Evolutionary conservation across 2,329 filamentous ascomycete genomes (phyloP), one percentile per base, ranked within the genome.

Genomic region (Pestalotiopsis sp.): DNA sequence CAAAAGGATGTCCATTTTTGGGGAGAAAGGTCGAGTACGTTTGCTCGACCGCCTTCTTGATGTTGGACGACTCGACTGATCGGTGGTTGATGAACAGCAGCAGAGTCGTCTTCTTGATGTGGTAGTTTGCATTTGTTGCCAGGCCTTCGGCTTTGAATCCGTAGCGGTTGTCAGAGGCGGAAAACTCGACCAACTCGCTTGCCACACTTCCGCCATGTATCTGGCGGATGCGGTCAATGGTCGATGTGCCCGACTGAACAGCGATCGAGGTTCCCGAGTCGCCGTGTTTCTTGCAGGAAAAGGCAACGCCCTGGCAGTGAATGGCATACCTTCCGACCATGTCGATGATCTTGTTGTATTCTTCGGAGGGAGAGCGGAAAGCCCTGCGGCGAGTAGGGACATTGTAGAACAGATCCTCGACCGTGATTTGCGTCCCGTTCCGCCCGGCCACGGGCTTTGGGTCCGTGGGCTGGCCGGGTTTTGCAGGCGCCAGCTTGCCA

Each of bases 341-440:
- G 77, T 99, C 96, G 31, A 98, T 90, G 68, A 99, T 98, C 82
- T 98, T 99, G 76, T 97, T 94, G 83, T 97, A 98, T 78, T 99
- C 97, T 77, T 99, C 96, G 49, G 94, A 93, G 20, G 93, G 84
- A 14, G 95, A 98, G 56, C 96, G 90, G 76, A 99, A 99, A 12
- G 97, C 96, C 72, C 91, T 90, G 45, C 95, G 90, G 27, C 96
- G 89, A 9, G 92, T 97, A 0, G 94, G 95, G 1, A 98, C 90
- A 75, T 98, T 99, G 85, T 97, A 99, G 80, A 99, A 99, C 12
- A 99, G 83, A 78, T 99, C 96, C 77, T 99, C 95, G 17, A 99
- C 95, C 0, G 93, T 95, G 75, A 99, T 97, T 76, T 98, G 95
- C 2, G 96, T 99, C 7, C 96, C 96, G 71, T 90, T 91, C 17